These are phyloP conservation scores for Hymenoscyphus salicellus DNA, from an alignment of 2,329 filamentous ascomycete genomes.

Conservation along the genomic window DNA sequence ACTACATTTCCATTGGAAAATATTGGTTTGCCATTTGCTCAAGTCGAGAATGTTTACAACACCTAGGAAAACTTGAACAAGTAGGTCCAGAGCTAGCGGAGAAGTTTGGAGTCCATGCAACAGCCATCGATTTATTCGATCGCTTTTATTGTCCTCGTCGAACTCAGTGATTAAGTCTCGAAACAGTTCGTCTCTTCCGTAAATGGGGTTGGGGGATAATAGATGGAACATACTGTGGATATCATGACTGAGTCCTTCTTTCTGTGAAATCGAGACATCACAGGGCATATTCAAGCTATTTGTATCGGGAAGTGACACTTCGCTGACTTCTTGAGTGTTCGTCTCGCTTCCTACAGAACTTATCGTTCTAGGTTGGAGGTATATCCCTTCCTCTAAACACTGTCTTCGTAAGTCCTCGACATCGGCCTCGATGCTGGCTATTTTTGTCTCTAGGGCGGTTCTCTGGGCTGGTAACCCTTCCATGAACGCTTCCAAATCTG, in stretches of 20 bases:
- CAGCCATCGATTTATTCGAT: conserved; percentile 19
- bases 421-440: conserved; percentile 12
- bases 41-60: conserved; percentile 10
- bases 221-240: conserved; percentile 18
- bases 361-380: conserved; percentile 6
- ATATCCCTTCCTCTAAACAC: conserved; percentile 18
- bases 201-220: conserved; percentile 9
- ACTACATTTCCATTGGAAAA: conserved; percentile 6
- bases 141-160: conserved; percentile 16
- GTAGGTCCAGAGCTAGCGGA: not conserved
- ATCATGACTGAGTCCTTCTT: not conserved
- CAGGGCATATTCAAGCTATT: not conserved
- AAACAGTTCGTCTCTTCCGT: not conserved
- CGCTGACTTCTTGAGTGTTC: not conserved
- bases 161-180: conserved; percentile 17
- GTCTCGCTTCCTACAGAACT: not conserved
- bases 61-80: conserved; percentile 4
- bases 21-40: conserved; percentile 6
- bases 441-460: conserved; percentile 12
- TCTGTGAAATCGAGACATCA: not conserved
- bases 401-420: conserved; percentile 11
- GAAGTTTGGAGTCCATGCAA: conserved; percentile 3
- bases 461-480: conserved; percentile 7
- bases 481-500: conserved; percentile 4
- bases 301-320: not conserved